A percentile compares a stretch with the other conserved stretches of the same genome.
phyloP scores from a whole-genome alignment of 2,329 filamentous ascomycete genomes.

The Aspergillus sp. region DNA sequence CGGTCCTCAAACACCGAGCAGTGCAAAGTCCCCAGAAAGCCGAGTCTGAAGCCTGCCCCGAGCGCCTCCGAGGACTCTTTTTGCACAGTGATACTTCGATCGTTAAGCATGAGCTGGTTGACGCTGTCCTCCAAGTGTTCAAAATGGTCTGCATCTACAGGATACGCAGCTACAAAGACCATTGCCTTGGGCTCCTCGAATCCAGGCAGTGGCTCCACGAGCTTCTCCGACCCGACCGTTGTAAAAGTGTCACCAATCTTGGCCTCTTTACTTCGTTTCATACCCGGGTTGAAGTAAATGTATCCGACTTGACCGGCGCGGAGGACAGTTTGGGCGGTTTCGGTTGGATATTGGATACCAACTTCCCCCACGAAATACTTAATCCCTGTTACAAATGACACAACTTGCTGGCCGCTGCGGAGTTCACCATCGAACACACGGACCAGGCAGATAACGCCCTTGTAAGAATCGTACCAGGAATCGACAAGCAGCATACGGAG shows the following conservation, averaged over 20 bases:
- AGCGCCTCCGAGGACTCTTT: conserved; percentile 94
- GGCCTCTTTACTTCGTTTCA: conserved; percentile 95
- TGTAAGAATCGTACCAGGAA: conserved; percentile 97
- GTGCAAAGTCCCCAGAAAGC: conserved; percentile 93
- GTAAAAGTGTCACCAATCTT: conserved; percentile 97
- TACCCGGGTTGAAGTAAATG: conserved; percentile 94
- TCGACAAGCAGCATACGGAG: conserved; percentile 87
- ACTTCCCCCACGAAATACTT: conserved; percentile 96
- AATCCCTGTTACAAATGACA: conserved; percentile 82
- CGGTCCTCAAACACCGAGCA: conserved; percentile 99
- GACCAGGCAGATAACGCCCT: conserved; percentile 87
- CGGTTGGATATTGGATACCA: conserved; percentile 90
- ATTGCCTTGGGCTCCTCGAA: conserved; percentile 98
- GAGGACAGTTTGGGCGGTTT: conserved; percentile 75
- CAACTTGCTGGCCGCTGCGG: conserved; percentile 77
- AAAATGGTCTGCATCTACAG: conserved; percentile 86
- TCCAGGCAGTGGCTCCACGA: conserved; percentile 79
- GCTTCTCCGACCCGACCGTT: conserved; percentile 70
- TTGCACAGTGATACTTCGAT: conserved; percentile 87
- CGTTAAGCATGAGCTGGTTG: conserved; percentile 88
- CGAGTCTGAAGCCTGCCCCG: conserved; percentile 88
- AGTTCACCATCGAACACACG: conserved; percentile 87
- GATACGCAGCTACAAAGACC: conserved; percentile 98
- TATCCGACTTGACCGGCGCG: conserved; percentile 95
- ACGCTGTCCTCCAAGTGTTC: conserved; percentile 89